Evolutionary conservation across 257 asterid genomes (phyloP), one percentile per base, ranked within the genome.

Genomic region (Thymus mandschuricus): DNA sequence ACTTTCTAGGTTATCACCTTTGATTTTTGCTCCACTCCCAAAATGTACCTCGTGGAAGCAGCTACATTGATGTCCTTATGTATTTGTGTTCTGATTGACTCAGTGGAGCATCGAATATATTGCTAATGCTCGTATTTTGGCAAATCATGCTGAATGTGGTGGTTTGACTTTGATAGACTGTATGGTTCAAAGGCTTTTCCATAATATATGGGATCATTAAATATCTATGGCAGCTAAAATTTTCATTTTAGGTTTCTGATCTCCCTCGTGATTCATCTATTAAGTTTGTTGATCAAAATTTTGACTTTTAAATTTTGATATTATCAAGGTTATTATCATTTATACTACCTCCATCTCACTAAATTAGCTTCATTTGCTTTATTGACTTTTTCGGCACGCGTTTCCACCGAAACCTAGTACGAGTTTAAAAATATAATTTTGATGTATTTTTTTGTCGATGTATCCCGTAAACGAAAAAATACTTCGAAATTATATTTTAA

Each of bases 1-100:
- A 89, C 96, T 78, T 86, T 92, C 90, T 92, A 84, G 91, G 69
- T 72, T 73, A 45, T 44, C 31, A 15, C 57, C 54, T 21, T 10
- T 28, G 13, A 52, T n/a, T 65, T 57, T 49, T 45, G 12, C 9
- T 54, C 40, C 29, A 15, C 56, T 49, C 57, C 51, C 41, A 54
- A 40, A 68, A 59, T 64, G 51, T 50, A n/a, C 4, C 69, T 43
- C 48, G 55, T 12, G 41, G 46, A 55, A 70, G n/a, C 64, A 34
- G 46, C 44, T 61, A 54, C 27, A 38, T 43, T 69, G 63, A 58
- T 28, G 68, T 58, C 68, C 40, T 41, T 21, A 66, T 75, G 60
- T 35, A 59, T 67, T 50, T 43, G 46, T 64, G 13, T 72, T 64
- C 21, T 48, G 74, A 58, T 35, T 13, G 28, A 78, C 68, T 45